These are phyloP conservation scores for Tuctoria greenei DNA, from an alignment of 176 grass and related monocot genomes.

Conservation along the genomic window DNA sequence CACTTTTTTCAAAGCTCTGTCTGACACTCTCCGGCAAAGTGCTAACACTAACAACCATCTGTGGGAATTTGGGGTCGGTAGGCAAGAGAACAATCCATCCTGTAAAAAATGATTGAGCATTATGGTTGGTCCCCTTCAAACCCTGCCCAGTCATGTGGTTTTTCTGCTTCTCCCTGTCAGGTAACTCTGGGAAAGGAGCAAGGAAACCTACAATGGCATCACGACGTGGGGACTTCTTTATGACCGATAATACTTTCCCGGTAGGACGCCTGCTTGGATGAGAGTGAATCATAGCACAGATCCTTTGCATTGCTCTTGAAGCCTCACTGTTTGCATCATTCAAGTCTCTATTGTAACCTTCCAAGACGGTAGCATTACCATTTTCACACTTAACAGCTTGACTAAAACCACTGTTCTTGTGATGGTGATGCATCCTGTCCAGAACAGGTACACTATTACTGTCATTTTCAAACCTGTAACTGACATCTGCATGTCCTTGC, in stretches of 20 bases:
- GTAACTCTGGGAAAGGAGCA: slow-evolving; percentile 48
- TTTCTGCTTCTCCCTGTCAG: slow-evolving; percentile 49
- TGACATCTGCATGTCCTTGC: slow-evolving; percentile 44
- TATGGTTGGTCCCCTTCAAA: slow-evolving; percentile 48
- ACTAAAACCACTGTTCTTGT: slow-evolving; percentile 71
- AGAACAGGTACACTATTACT: slow-evolving; percentile 35
- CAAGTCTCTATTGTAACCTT: slow-evolving; percentile 28
- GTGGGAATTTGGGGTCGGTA: slow-evolving; percentile 76
- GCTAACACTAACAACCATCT: slow-evolving; percentile 59
- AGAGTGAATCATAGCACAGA: slow-evolving; percentile 62
- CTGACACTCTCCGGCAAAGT: slow-evolving; percentile 60
- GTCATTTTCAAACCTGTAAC: slow-evolving; percentile 40
- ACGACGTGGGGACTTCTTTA: slow-evolving; percentile 71
- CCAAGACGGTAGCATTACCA: slow-evolving; percentile 46
- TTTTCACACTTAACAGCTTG: slow-evolving; percentile 63
- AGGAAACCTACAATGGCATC: slow-evolving; percentile 82
- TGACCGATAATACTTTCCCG: slow-evolving; percentile 74
- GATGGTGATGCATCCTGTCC: slow-evolving; percentile 48
- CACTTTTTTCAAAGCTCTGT: slow-evolving; percentile 59
- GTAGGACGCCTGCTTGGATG: slow-evolving; percentile 75
- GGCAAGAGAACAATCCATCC: slow-evolving; percentile 56
- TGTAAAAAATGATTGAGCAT: slow-evolving; percentile 26
- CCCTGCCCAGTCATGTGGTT: slow-evolving; percentile 25
- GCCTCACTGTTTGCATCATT: slow-evolving; percentile 47
- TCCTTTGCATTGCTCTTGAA: slow-evolving; percentile 66